phyloP scores from a whole-genome alignment of 2,329 filamentous ascomycete genomes.

The Rhynchosporium agropyri region DNA sequence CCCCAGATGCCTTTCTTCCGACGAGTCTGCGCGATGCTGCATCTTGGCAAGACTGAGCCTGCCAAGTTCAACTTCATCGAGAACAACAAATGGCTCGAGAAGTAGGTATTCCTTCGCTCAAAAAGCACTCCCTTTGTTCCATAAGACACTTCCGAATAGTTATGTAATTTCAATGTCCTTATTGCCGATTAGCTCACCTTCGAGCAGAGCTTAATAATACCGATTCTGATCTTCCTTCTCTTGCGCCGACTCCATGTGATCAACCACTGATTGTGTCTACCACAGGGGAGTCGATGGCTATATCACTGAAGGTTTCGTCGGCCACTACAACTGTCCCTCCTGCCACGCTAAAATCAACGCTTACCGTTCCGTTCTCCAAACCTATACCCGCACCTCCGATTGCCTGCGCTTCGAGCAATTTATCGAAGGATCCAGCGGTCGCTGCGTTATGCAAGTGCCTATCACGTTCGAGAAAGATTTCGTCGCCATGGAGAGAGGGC shows the following conservation, averaged over 20 bases:
- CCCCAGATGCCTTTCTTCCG: constrained; percentile 11
- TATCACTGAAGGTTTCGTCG: constrained; percentile 17
- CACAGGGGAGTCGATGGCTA: constrained; percentile 17
- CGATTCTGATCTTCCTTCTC: not conserved
- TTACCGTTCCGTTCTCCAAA: constrained; percentile 16
- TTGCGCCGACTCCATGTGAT: not conserved
- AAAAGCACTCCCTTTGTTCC: not conserved
- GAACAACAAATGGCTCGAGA: constrained; percentile 13
- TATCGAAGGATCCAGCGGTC: constrained; percentile 13
- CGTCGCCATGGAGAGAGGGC: constrained; percentile 8
- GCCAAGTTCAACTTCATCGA: constrained; percentile 15
- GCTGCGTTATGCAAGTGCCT: constrained; percentile 14
- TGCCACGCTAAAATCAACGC: constrained; percentile 15
- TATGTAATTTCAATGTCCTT: no score
- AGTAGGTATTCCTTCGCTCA: not conserved
- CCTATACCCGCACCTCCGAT: not conserved
- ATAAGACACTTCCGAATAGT: no score
- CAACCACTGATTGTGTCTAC: not conserved
- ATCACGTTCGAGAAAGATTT: constrained; percentile 19
- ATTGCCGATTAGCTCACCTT: not conserved
- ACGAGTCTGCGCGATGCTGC: constrained; percentile 12
- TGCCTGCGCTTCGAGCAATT: constrained; percentile 19
- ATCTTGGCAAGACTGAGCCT: not conserved
- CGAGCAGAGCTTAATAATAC: not conserved
- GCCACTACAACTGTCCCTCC: constrained; percentile 5